These are phyloP conservation scores for Candida chilensis DNA, from an alignment of 805 yeast species.

Conservation along the genomic window DNA sequence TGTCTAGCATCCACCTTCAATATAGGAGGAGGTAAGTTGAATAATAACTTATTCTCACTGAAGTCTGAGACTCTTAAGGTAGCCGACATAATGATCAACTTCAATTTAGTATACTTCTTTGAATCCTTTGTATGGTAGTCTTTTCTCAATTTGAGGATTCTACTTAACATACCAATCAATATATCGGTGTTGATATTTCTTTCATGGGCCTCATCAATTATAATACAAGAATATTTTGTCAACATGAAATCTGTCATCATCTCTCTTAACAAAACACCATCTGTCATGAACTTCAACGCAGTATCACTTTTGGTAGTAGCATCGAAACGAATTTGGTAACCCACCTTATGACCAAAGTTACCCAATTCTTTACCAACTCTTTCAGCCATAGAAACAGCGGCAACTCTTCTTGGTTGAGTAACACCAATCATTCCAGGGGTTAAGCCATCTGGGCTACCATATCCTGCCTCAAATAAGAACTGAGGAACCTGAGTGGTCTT, in stretches of 20 bases:
- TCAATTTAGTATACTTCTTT: constrained; percentile 46
- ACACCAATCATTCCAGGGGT: constrained; percentile 93
- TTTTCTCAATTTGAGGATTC: constrained; percentile 67
- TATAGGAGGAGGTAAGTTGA: constrained; percentile 74
- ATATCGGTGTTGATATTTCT: constrained; percentile 95
- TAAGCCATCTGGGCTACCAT: constrained; percentile 50
- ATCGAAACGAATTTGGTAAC: constrained; percentile 79
- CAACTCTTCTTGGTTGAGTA: constrained; percentile 93
- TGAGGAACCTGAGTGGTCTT: constrained; percentile 98
- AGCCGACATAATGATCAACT: constrained; percentile 93
- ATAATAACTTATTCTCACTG: constrained; percentile 68
- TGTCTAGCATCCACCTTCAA: constrained; percentile 89
- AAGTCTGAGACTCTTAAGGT: constrained; percentile 91
- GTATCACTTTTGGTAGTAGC: constrained; percentile 56
- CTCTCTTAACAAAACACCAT: constrained; percentile 88
- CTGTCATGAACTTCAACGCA: constrained; percentile 83
- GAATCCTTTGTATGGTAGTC: constrained; percentile 42
- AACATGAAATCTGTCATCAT: constrained; percentile 83
- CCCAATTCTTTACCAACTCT: constrained; percentile 76
- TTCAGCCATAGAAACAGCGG: constrained; percentile 85
- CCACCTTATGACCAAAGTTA: constrained; percentile 59
- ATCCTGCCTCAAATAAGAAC: constrained; percentile 88
- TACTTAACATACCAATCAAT: constrained; percentile 86
- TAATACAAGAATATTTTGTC: constrained; percentile 72
- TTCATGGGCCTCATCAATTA: constrained; percentile 98